A percentile compares a stretch with the other conserved stretches of the same genome.
These are phyloP conservation scores for Sapria himalayana DNA, from an alignment of 345 rosid genomes.

Conservation along the genomic window DNA sequence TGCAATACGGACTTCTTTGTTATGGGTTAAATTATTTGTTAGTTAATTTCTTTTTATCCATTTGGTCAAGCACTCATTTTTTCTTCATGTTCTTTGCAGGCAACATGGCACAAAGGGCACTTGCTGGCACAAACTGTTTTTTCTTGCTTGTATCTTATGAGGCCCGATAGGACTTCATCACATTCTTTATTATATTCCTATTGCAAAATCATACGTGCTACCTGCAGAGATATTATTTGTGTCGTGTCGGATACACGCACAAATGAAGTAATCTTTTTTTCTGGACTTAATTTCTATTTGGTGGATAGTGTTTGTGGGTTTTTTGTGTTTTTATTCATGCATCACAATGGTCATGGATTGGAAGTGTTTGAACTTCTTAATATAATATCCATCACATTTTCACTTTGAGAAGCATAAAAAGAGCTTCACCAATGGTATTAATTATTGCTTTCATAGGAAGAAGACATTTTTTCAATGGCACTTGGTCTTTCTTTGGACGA, in stretches of 20 bases:
- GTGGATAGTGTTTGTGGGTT: no score
- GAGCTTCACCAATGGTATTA: no score
- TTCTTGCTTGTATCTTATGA: conserved; percentile 86
- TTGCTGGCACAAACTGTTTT: conserved; percentile 95
- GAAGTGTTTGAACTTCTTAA: no score
- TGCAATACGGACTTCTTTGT: no score
- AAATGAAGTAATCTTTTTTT: conserved; percentile 99
- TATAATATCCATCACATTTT: no score
- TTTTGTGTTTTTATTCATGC: neutral
- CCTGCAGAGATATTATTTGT: conserved; percentile 82
- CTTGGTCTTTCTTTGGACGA: conserved; percentile 71
- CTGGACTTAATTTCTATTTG: no score
- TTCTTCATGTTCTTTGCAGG: conserved; percentile 67
- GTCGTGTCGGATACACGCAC: conserved; percentile 95
- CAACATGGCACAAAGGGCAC: conserved; percentile 97
- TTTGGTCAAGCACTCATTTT: no score
- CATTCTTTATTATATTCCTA: conserved; percentile 77
- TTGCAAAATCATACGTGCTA: conserved; percentile 65
- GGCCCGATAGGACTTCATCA: conserved; percentile 74
- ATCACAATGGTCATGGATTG: no score
- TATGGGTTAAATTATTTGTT: no score
- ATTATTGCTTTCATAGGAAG: conserved; percentile 41
- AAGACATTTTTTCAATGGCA: conserved; percentile 75
- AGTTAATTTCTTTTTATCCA: no score
- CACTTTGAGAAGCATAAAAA: no score